A percentile compares a stretch with the other conserved stretches of the same genome.
Evolutionary conservation across 306 rosid genomes (phyloP).

Genomic region (Cucumis hystrix): DNA sequence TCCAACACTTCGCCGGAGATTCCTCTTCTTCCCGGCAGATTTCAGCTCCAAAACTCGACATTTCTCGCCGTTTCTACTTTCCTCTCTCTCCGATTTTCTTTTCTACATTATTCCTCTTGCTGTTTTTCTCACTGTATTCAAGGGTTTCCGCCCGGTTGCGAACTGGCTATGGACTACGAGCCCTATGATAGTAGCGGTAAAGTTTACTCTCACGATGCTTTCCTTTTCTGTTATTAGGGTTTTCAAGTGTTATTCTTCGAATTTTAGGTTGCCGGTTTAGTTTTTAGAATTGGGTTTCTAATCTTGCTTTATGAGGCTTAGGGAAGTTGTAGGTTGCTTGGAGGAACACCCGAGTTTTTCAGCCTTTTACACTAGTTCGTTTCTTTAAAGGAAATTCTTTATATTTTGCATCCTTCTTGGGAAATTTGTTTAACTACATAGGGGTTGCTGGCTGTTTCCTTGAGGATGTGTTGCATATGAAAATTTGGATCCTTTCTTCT

Average conservation of each 20-base stretch:
- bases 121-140: background rate
- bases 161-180: constrained; percentile 90
- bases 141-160: constrained; percentile 8
- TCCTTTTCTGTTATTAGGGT: constrained; percentile 8
- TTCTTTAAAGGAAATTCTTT: background rate
- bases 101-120: constrained; percentile 6
- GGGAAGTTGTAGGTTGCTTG: constrained; percentile 20
- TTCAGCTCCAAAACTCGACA: constrained; percentile 1
- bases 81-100: background rate
- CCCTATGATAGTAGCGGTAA: constrained; percentile 92
- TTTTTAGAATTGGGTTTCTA: background rate
- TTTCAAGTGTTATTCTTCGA: constrained; percentile 1
- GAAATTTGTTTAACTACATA: background rate
- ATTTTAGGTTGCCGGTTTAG: constrained; percentile 16
- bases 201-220: constrained; percentile 15
- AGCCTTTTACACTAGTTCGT: background rate
- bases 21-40: constrained; percentile 1
- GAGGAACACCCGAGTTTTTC: background rate
- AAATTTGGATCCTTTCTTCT: background rate
- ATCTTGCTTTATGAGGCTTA: background rate
- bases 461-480: background rate
- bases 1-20: background rate
- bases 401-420: background rate
- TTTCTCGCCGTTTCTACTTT: background rate
- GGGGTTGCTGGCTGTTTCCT: constrained; percentile 3